Evolutionary conservation across 179 eudicot genomes (phyloP), one percentile per base, ranked within the genome.

Genomic region (Camellia oleifera): DNA sequence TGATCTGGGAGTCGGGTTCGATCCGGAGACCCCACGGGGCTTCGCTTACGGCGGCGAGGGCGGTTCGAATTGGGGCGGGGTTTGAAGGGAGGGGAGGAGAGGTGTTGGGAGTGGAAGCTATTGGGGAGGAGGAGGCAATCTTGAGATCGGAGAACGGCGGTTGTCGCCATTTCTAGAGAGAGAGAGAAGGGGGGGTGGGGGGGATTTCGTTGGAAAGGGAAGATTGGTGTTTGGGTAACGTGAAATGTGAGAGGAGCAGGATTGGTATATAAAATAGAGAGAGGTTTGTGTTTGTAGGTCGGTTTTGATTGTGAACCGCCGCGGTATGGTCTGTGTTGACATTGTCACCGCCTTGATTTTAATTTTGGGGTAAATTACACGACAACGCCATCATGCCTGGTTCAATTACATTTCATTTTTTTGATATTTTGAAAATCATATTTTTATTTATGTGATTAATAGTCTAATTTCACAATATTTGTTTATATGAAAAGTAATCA

Each of bases 31-130:
- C 69, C 70, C 48, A 11, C 46, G 2, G 90, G 86, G 65, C 81
- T 81, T 15, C 88, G 72, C 81, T 83, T 86, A 1, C 89, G 83
- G 48, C 87, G 88, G 15, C 84, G 84, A 48, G 80, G 63, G 3
- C 77, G 79, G 23, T 23, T 20, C 14, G 79, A 45, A 79, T 69
- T 76, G 10, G 82, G 69, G 77, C 65, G 57, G 40, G 57, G 40
- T 5, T 4, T n/a, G 23, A 46, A 44, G 56, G 69, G 26, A 3
- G 23, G 26, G 20, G 40, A 18, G n/a, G 81, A 1, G 12, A 46
- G 44, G 17, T 17, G 3, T 54, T 76, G 7, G 10, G 63, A 26
- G 44, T 67, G 44, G 26, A 80, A 81, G 12, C 78, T 72, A 44
- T 80, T 65, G 11, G 14, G 65, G 4, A 72, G 77, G 32, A 83